Percentiles rank a stretch among this genome's conserved stretches.
phyloP scores from a whole-genome alignment of 352 stramenopile species.

The Halophytophthora batemanensis region DNA sequence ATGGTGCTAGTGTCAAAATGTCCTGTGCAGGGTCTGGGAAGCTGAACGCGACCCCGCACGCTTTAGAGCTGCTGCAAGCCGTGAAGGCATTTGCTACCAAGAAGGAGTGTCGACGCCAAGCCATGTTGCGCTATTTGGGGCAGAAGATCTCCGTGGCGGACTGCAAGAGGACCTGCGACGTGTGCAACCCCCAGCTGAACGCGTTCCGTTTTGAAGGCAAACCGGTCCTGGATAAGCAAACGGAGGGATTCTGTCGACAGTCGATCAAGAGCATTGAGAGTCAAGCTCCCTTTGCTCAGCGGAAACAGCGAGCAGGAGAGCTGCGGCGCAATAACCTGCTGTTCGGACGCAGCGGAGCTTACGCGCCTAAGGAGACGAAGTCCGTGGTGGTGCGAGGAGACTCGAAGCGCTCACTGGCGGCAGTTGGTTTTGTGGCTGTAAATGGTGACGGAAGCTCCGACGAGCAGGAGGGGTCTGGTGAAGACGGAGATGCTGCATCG shows the following conservation, averaged over 20 bases:
- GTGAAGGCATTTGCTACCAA: constrained; percentile 43
- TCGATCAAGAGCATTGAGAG: constrained; percentile 16
- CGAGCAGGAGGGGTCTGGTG: constrained; percentile 18
- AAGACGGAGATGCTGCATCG: constrained; percentile 12
- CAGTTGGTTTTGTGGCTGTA: constrained; percentile 51
- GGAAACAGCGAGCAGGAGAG: constrained; percentile 34
- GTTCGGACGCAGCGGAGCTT: constrained; percentile 39
- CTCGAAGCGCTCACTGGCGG: constrained; percentile 27
- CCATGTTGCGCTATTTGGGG: constrained; percentile 53
- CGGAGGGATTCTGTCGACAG: constrained; percentile 23
- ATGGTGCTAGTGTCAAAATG: constrained; percentile 2
- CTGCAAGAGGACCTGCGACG: constrained; percentile 48
- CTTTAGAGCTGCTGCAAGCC: constrained; percentile 30
- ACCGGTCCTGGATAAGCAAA: constrained; percentile 17
- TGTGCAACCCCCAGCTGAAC: constrained; percentile 53
- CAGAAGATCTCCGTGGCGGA: constrained; percentile 43
- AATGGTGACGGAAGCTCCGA: constrained; percentile 42
- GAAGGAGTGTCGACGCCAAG: constrained; percentile 51
- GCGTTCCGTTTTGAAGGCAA: constrained; percentile 50
- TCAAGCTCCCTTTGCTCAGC: constrained; percentile 14
- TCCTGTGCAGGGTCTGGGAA: constrained; percentile 3
- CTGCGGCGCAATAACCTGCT: constrained; percentile 40
- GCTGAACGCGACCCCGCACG: constrained; percentile 14
- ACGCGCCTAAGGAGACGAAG: constrained; percentile 43
- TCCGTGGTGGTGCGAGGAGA: constrained; percentile 38